phyloP scores from a whole-genome alignment of 2,329 filamentous ascomycete species.

The Fusarium xyrophilum region DNA sequence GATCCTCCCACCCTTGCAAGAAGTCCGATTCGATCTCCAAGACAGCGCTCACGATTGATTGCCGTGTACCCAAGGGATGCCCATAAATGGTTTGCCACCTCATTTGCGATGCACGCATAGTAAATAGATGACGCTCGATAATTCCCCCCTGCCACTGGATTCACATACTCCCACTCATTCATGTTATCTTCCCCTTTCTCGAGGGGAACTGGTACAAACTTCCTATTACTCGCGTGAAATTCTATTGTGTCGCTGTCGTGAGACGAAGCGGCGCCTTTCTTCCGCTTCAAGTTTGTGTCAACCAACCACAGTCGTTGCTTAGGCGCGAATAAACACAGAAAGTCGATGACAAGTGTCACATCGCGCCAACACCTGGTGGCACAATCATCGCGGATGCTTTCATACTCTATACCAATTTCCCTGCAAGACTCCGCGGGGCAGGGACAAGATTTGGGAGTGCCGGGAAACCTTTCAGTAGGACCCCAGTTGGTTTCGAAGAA shows the following conservation, averaged over 20 bases:
- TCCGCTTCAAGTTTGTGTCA: neutral
- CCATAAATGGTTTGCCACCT: no score
- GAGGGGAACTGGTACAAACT: neutral
- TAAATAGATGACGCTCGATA: neutral
- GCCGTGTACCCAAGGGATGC: no score
- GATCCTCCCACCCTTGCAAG: neutral
- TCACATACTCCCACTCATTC: neutral
- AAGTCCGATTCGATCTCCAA: neutral
- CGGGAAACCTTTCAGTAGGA: fast-evolving
- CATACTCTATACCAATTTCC: neutral
- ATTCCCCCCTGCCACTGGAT: neutral
- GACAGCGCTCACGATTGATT: neutral
- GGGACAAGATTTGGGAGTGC: neutral
- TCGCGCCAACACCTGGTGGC: fast-evolving
- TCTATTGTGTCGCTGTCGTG: neutral
- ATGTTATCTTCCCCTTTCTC: neutral
- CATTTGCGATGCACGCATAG: neutral
- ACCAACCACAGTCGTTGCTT: neutral
- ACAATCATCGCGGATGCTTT: neutral
- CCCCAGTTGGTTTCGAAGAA: neutral
- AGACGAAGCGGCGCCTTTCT: neutral
- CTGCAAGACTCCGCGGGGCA: neutral
- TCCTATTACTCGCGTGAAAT: neutral
- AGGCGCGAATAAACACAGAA: neutral
- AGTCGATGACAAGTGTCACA: neutral